Evolutionary conservation across 176 grass and related monocot species (phyloP).

Genomic region (Triticum turgidum): DNA sequence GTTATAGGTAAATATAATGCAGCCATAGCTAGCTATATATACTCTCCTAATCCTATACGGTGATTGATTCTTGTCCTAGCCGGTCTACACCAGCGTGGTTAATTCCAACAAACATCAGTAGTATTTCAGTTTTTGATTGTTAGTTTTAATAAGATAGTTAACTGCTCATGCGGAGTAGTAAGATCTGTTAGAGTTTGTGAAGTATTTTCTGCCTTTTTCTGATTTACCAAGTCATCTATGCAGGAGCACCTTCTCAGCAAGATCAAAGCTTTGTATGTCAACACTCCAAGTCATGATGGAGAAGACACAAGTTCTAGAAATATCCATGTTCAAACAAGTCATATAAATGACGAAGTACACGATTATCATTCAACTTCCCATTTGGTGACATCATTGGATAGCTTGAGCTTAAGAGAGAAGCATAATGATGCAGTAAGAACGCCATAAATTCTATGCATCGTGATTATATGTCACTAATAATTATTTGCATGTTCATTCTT

Average conservation of each 20-base stretch:
- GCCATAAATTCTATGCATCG: neutral
- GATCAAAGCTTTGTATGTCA: neutral
- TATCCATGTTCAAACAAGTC: neutral
- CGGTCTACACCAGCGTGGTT: too few relatives aligned
- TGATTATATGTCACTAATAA: neutral
- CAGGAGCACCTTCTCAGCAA: slow-evolving; percentile 12
- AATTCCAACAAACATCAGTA: neutral
- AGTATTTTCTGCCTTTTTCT: neutral
- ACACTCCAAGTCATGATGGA: too few relatives aligned
- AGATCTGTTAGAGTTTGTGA: too few relatives aligned
- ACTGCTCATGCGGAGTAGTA: too few relatives aligned
- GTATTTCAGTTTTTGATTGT: neutral
- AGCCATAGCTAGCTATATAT: too few relatives aligned
- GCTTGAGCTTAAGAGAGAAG: neutral
- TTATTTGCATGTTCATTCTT: neutral
- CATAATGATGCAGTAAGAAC: slow-evolving; percentile 6
- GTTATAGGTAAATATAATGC: too few relatives aligned
- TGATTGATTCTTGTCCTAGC: too few relatives aligned
- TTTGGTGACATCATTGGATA: neutral
- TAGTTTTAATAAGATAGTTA: neutral
- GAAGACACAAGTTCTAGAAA: slow-evolving; percentile 11
- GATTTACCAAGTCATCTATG: neutral
- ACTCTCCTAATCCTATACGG: too few relatives aligned
- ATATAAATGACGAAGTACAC: neutral
- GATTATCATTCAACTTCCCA: neutral